phyloP scores from a whole-genome alignment of 768 basidiomycete species.

The Cyclocybe aegerita region DNA sequence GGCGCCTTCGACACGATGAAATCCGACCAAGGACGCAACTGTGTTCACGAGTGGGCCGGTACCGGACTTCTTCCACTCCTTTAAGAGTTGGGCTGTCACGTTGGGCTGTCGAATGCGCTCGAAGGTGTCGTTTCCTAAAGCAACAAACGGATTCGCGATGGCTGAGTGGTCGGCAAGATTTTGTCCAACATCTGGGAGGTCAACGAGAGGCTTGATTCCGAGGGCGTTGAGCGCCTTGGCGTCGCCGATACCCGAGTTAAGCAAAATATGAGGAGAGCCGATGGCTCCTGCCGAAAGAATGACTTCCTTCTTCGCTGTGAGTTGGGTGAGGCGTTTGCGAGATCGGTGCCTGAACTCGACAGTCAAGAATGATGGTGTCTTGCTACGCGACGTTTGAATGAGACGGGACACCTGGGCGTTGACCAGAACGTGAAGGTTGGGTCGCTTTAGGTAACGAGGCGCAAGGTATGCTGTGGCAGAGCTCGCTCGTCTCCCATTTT shows the following conservation, averaged over 20 bases:
- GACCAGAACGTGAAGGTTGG: slow-evolving; percentile 18
- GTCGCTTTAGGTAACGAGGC: slow-evolving; percentile 9
- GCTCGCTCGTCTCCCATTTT: slow-evolving; percentile 12
- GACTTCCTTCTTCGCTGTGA: slow-evolving; percentile 37
- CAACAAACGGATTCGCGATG: slow-evolving; percentile 4
- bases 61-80: not conserved
- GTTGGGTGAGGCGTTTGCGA: slow-evolving; percentile 19
- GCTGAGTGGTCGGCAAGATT: slow-evolving; percentile 33
- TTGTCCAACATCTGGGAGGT: slow-evolving; percentile 35
- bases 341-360: slow-evolving; percentile 11
- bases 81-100: slow-evolving; percentile 1
- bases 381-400: not conserved
- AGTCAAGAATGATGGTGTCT: not conserved
- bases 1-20: not conserved
- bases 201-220: slow-evolving; percentile 23
- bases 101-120: slow-evolving; percentile 1
- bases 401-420: slow-evolving; percentile 15
- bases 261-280: slow-evolving; percentile 31
- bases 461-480: slow-evolving; percentile 17
- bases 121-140: not conserved
- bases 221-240: slow-evolving; percentile 17
- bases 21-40: not conserved
- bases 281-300: slow-evolving; percentile 36
- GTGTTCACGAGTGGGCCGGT: slow-evolving; percentile 1
- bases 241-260: slow-evolving; percentile 33